These are phyloP conservation scores for Rhodotorula sp. DNA, from an alignment of 1,284 basidiomycete genomes.

Conservation along the genomic window DNA sequence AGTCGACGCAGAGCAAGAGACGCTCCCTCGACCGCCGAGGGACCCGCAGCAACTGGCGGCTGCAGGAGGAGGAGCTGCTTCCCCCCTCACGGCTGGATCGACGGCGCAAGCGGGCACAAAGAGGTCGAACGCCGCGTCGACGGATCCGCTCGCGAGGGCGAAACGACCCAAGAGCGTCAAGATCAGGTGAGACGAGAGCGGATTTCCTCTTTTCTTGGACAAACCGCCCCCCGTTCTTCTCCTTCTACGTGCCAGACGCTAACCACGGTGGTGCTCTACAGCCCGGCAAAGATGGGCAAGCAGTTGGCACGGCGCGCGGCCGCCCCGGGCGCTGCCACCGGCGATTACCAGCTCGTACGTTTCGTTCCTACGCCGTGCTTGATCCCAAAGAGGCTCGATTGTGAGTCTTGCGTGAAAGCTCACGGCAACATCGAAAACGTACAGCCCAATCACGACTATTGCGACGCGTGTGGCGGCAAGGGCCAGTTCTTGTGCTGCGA, in stretches of 20 bases:
- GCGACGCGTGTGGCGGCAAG: constrained; percentile 75
- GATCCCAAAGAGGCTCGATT: neutral
- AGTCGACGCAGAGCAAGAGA: constrained; percentile 22
- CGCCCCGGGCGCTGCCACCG: constrained; percentile 11
- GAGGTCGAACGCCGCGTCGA: constrained; percentile 11
- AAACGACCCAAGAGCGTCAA: constrained; percentile 41
- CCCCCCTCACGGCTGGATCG: neutral
- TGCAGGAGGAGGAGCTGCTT: neutral
- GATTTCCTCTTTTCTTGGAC: too few species aligned
- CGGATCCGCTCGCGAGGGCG: constrained; percentile 30
- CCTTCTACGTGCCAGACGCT: too few species aligned
- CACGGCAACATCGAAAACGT: too few species aligned
- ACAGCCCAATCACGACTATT: constrained; percentile 88
- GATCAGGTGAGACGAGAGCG: constrained; percentile 28
- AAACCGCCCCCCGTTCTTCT: too few species aligned
- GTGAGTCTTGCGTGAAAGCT: neutral
- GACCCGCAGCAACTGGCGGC: constrained; percentile 14
- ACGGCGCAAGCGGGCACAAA: constrained; percentile 4
- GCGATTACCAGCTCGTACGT: constrained; percentile 19
- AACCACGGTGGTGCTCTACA: neutral
- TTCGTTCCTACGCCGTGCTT: neutral
- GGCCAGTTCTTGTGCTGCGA: constrained; percentile 82
- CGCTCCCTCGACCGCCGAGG: constrained; percentile 30
- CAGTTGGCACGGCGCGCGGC: constrained; percentile 26
- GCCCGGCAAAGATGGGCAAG: constrained; percentile 34